phyloP scores from a whole-genome alignment of 1,284 basidiomycete genomes.

The Ustilago tritici region DNA sequence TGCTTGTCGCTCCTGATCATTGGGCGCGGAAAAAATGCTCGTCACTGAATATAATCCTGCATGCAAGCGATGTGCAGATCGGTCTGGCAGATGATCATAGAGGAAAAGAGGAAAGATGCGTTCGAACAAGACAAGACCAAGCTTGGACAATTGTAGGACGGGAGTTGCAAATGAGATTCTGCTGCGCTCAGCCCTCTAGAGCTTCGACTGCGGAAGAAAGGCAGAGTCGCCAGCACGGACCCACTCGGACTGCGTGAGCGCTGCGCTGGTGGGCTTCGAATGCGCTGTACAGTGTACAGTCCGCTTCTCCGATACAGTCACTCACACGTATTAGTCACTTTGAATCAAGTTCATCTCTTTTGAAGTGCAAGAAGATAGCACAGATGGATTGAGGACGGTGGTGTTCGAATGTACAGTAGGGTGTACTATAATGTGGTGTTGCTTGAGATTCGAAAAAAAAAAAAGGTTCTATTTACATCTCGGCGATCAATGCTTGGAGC shows the following conservation, averaged over 20 bases:
- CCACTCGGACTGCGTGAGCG: neutral
- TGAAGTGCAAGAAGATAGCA: neutral
- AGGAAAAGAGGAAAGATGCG: neutral
- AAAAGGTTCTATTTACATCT: conserved; percentile 52
- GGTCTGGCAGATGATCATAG: neutral
- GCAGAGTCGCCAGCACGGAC: conserved; percentile 20
- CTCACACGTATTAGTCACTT: neutral
- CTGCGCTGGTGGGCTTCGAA: neutral
- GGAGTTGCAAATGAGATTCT: neutral
- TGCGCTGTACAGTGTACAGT: neutral
- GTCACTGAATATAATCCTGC: neutral
- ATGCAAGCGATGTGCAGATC: neutral
- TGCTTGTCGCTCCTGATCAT: neutral
- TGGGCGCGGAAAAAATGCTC: neutral
- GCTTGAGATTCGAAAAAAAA: conserved; percentile 1
- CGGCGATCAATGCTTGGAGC: conserved; percentile 65
- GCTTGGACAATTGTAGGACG: neutral
- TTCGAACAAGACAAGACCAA: neutral
- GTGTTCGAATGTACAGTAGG: too few species aligned
- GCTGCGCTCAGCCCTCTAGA: neutral
- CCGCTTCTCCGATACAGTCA: neutral
- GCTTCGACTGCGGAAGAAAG: neutral
- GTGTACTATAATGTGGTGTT: neutral
- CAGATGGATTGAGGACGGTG: neutral
- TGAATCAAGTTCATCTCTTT: neutral